These are phyloP conservation scores for Epichloe gansuensis DNA, from an alignment of 2,329 filamentous ascomycete genomes.

Conservation along the genomic window DNA sequence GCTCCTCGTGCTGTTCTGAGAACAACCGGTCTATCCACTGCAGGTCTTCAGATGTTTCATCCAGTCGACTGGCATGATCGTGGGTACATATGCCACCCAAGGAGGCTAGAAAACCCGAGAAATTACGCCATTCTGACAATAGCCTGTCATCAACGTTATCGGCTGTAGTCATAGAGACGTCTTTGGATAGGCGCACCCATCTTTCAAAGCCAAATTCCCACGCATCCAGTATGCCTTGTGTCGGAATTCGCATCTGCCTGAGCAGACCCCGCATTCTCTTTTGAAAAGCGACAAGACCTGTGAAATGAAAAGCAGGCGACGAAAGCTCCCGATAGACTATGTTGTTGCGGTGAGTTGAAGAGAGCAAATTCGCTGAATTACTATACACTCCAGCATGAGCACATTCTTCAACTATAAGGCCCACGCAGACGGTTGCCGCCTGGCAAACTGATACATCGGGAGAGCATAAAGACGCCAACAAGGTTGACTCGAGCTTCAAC, in stretches of 20 bases:
- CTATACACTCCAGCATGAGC: conserved; percentile 36
- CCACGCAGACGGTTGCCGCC: conserved; percentile 49
- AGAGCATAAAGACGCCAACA: conserved; percentile 53
- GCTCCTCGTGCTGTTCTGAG: conserved; percentile 47
- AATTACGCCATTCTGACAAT: conserved; percentile 55
- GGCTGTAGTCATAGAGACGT: conserved; percentile 41
- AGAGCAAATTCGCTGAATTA: conserved; percentile 36
- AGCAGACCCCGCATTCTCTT: conserved; percentile 50
- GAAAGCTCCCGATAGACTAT: conserved; percentile 50
- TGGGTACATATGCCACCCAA: conserved; percentile 54
- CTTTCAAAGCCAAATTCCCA: conserved; percentile 55
- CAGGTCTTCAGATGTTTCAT: conserved; percentile 45
- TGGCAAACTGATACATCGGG: conserved; percentile 54
- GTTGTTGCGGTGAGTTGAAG: conserved; percentile 46
- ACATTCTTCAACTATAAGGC: conserved; percentile 50
- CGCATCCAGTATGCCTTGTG: conserved; percentile 52
- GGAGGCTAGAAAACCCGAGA: conserved; percentile 56
- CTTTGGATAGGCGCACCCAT: conserved; percentile 52
- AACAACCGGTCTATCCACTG: conserved; percentile 53
- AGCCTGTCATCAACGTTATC: conserved; percentile 43
- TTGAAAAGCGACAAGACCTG: conserved; percentile 57
- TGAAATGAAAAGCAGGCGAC: conserved; percentile 52
- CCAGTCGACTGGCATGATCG: conserved; percentile 41
- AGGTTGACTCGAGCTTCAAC: conserved; percentile 47
- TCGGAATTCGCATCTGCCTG: conserved; percentile 48